Conservation (phyloP, 208 protist genomes). For the Trypanosoma grayi region DNA sequence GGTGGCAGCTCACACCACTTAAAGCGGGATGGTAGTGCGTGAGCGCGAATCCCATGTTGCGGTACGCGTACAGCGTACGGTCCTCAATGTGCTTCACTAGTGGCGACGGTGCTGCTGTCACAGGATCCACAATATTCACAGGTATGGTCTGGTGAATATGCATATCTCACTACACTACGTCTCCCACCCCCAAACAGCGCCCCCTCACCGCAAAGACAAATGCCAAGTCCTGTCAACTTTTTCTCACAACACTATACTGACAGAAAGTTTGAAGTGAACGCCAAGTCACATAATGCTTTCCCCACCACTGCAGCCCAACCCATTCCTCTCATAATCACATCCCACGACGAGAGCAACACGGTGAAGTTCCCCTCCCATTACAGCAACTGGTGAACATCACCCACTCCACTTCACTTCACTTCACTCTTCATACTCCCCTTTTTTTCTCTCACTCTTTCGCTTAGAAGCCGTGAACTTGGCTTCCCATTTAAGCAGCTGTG, state of each 20-base stretch:
- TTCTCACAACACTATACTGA: no score
- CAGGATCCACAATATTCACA: slow-evolving; percentile 16
- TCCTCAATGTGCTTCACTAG: slow-evolving; percentile 13
- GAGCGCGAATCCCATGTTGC: slow-evolving; percentile 22
- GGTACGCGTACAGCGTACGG: slow-evolving; percentile 18
- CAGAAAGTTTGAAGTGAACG: no score
- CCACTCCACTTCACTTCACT: no score
- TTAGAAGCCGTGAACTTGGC: not conserved
- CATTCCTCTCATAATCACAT: no score
- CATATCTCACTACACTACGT: not conserved
- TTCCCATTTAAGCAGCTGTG: slow-evolving; percentile 28
- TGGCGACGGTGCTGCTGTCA: not conserved
- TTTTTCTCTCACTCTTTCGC: not conserved
- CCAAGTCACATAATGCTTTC: no score
- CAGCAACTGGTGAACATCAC: no score
- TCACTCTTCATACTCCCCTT: no score
- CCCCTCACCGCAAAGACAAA: no score
- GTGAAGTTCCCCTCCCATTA: no score
- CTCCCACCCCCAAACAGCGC: not conserved
- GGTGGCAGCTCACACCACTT: not conserved
- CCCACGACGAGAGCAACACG: no score
- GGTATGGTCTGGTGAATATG: slow-evolving; percentile 25
- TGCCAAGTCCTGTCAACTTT: no score
- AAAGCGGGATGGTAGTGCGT: slow-evolving; percentile 16
- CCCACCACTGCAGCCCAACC: no score